Evolutionary conservation across 2,329 filamentous ascomycete species (phyloP).

Genomic region (Fusarium anguioides): DNA sequence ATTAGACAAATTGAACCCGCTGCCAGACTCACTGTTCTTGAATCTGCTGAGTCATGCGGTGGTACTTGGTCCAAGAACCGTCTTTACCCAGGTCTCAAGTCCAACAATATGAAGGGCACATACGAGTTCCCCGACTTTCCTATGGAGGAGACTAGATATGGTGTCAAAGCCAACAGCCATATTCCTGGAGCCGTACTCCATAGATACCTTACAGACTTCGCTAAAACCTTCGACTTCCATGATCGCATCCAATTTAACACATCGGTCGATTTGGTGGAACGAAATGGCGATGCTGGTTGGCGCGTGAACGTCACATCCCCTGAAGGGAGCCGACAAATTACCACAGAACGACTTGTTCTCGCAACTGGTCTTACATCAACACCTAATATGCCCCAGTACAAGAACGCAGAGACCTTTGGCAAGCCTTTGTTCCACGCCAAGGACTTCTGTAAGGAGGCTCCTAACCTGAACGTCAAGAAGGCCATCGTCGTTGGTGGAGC

Average conservation of each 20-base stretch:
- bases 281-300: slow-evolving; percentile 34
- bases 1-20: slow-evolving; percentile 61
- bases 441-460: slow-evolving; percentile 52
- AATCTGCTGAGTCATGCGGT: slow-evolving; percentile 62
- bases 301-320: slow-evolving; percentile 24
- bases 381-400: slow-evolving; percentile 55
- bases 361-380: slow-evolving; percentile 62
- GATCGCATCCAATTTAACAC: slow-evolving; percentile 62
- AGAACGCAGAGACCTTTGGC: slow-evolving; percentile 51
- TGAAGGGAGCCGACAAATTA: slow-evolving; percentile 18
- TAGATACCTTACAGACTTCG: slow-evolving; percentile 53
- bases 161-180: slow-evolving; percentile 48
- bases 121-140: slow-evolving; percentile 74
- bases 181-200: slow-evolving; percentile 53
- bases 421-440: slow-evolving; percentile 57
- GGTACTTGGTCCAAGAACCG: slow-evolving; percentile 70
- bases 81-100: slow-evolving; percentile 69
- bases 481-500: slow-evolving; percentile 64
- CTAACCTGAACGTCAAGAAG: slow-evolving; percentile 48
- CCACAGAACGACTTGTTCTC: slow-evolving; percentile 57
- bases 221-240: slow-evolving; percentile 60
- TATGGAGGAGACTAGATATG: slow-evolving; percentile 62
- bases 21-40: slow-evolving; percentile 61
- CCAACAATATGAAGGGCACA: slow-evolving; percentile 72
- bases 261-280: slow-evolving; percentile 58